Conservation (phyloP, 805 yeast genomes). For the Lipomyces yamadae region DNA sequence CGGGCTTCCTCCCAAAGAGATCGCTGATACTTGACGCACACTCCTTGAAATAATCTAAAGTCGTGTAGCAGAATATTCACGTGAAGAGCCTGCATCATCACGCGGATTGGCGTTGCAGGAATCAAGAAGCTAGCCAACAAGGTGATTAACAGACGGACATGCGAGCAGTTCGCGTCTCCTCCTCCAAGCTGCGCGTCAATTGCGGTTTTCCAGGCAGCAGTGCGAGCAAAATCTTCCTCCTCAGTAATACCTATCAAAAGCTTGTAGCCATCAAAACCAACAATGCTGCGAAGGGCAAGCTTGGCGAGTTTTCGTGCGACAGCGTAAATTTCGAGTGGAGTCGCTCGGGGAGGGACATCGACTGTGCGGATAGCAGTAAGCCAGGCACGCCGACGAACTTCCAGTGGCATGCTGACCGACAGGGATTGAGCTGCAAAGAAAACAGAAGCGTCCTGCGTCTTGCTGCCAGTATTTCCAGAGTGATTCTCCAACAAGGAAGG, state of each 20-base stretch:
- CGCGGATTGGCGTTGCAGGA: slow-evolving; percentile 39
- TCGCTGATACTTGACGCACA: slow-evolving; percentile 26
- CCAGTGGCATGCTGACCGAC: slow-evolving; percentile 30
- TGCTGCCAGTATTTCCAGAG: slow-evolving; percentile 13
- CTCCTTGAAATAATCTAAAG: slow-evolving; percentile 27
- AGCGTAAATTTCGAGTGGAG: slow-evolving; percentile 25
- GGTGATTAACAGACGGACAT: slow-evolving; percentile 40
- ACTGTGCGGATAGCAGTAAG: slow-evolving; percentile 40
- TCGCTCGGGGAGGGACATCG: slow-evolving; percentile 38
- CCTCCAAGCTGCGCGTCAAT: slow-evolving; percentile 49
- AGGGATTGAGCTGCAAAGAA: slow-evolving; percentile 14
- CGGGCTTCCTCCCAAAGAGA: slow-evolving; percentile 43
- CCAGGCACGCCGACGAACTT: slow-evolving; percentile 41
- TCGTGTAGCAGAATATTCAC: slow-evolving; percentile 40
- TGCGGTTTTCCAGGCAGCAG: slow-evolving; percentile 39
- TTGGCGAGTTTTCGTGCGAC: slow-evolving; percentile 28
- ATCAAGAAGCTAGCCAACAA: slow-evolving; percentile 41
- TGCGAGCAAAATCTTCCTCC: slow-evolving; percentile 28
- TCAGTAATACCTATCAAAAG: slow-evolving; percentile 33
- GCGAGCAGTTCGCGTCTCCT: slow-evolving; percentile 44
- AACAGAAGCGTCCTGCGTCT: slow-evolving; percentile 23
- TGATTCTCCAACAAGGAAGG: slow-evolving; percentile 38
- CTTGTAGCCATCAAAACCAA: slow-evolving; percentile 41
- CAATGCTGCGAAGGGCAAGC: slow-evolving; percentile 35
- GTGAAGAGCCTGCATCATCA: slow-evolving; percentile 44